Conservation (phyloP, 2,329 filamentous ascomycete species). For the Colletotrichum gigasporum region DNA sequence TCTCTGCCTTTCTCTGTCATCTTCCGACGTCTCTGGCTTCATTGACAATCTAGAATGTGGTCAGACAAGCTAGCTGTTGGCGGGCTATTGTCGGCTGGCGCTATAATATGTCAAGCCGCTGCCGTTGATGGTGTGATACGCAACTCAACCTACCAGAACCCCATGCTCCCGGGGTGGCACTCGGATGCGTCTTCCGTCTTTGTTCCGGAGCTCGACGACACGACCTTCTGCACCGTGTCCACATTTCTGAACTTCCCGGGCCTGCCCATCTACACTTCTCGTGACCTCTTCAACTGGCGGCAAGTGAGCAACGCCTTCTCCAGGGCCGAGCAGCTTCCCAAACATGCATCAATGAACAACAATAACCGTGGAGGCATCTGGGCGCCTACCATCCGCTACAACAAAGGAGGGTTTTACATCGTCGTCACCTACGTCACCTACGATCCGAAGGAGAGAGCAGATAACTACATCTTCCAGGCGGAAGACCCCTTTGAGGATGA, state of each 20-base stretch:
- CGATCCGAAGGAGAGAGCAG: too few species aligned
- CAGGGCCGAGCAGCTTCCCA: slow-evolving; percentile 51
- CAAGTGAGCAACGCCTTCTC: slow-evolving; percentile 48
- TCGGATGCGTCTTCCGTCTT: slow-evolving; percentile 56
- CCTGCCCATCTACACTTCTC: slow-evolving; percentile 60
- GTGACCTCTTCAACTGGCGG: slow-evolving; percentile 59
- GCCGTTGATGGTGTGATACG: too few species aligned
- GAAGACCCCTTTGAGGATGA: too few species aligned
- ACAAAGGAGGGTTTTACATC: slow-evolving; percentile 52
- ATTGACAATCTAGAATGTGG: too few species aligned
- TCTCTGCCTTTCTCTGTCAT: too few species aligned
- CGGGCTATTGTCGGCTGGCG: too few species aligned
- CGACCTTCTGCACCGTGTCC: slow-evolving; percentile 60
- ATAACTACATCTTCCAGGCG: too few species aligned
- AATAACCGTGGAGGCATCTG: slow-evolving; percentile 51
- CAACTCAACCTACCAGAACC: slow-evolving; percentile 46
- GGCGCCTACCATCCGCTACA: slow-evolving; percentile 55
- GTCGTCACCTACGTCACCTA: too few species aligned
- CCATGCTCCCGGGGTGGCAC: slow-evolving; percentile 58
- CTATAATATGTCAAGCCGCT: too few species aligned
- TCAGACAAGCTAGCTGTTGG: too few species aligned
- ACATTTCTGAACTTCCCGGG: slow-evolving; percentile 63
- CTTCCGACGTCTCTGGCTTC: too few species aligned
- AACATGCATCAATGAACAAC: slow-evolving; percentile 38
- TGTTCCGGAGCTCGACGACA: slow-evolving; percentile 47